These are phyloP conservation scores for Dispira simplex DNA, from an alignment of 192 early-diverging fungal genomes.

Conservation along the genomic window DNA sequence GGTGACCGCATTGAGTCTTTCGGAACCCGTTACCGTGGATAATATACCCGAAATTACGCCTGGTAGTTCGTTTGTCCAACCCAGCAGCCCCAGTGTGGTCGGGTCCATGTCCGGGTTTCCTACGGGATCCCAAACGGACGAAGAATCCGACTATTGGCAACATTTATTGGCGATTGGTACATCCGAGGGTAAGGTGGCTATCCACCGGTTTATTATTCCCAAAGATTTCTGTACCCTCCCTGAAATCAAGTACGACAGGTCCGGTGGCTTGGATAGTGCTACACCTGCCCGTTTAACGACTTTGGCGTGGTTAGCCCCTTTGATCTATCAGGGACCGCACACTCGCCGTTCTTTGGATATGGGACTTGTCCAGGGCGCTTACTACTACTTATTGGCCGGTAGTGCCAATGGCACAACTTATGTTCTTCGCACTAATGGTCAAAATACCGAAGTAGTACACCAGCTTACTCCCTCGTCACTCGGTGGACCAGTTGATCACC, in stretches of 20 bases:
- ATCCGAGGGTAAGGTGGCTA: neutral
- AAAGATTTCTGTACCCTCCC: neutral
- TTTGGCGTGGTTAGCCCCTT: neutral
- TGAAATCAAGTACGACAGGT: neutral
- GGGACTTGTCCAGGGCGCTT: too few species aligned
- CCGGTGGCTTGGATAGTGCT: neutral
- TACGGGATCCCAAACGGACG: too few species aligned
- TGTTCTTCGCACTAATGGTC: too few species aligned
- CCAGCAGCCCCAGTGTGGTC: neutral
- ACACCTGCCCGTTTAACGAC: neutral
- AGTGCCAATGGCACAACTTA: too few species aligned
- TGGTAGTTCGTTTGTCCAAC: neutral
- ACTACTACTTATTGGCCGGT: too few species aligned
- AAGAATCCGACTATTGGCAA: neutral
- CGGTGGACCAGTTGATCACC: too few species aligned
- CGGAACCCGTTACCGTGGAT: neutral
- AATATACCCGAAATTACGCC: neutral
- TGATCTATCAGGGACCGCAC: too few species aligned
- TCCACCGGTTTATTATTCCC: neutral
- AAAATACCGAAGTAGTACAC: too few species aligned
- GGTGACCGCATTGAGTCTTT: neutral
- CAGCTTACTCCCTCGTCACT: too few species aligned
- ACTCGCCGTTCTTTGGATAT: too few species aligned
- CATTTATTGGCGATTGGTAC: slow-evolving; percentile 1
- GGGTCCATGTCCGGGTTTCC: neutral